Conservation (phyloP, 2,329 filamentous ascomycete genomes). For the Chaetomiaceae sp. region DNA sequence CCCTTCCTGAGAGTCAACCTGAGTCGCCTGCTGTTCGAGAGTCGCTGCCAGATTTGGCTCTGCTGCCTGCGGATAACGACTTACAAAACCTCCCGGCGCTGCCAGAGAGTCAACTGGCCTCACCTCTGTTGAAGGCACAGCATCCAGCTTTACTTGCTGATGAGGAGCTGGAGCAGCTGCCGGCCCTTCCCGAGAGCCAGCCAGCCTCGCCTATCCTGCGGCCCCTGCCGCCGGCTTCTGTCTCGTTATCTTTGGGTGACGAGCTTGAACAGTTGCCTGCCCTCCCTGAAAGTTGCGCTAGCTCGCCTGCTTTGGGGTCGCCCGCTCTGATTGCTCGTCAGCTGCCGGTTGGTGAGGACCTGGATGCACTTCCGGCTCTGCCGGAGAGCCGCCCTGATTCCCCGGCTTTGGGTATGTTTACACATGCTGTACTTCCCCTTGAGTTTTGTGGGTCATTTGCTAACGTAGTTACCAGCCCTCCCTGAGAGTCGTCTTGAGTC, state of each 20-base stretch:
- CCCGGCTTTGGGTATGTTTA: background rate
- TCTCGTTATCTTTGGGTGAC: background rate
- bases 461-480: conserved; percentile 11
- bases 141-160: background rate
- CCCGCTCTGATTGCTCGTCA: background rate
- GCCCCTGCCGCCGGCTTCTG: background rate
- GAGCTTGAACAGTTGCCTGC: background rate
- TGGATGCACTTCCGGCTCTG: conserved; percentile 4
- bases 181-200: conserved; percentile 12
- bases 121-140: background rate
- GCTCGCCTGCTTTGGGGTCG: background rate
- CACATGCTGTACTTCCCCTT: no score
- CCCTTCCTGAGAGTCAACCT: background rate
- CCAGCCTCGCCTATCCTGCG: background rate
- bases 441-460: no score
- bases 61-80: no score
- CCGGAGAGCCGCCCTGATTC: conserved; percentile 14
- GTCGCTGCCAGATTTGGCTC: no score
- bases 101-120: background rate
- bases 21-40: no score
- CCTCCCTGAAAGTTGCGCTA: background rate
- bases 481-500: conserved; percentile 6
- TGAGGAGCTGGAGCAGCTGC: conserved; percentile 5
- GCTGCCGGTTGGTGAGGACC: background rate
- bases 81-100: background rate